These are phyloP conservation scores for Metschnikowia koreensis DNA, from an alignment of 805 yeast species.

Conservation along the genomic window DNA sequence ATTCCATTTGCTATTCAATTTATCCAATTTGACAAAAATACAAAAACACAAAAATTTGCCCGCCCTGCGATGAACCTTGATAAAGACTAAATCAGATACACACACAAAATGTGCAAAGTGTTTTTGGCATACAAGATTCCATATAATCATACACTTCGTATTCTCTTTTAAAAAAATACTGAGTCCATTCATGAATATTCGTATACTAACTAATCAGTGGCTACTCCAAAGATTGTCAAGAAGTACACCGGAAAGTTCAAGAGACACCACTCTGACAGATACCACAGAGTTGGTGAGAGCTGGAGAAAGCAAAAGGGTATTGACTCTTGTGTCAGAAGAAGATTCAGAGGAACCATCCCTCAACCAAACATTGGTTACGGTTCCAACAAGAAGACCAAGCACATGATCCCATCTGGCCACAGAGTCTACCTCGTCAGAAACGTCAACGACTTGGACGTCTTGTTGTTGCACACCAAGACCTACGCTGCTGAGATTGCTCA, in stretches of 20 bases:
- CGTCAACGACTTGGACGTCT: conserved; percentile 89
- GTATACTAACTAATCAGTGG: conserved; percentile 53
- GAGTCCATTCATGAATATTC: not conserved
- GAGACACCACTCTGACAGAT: conserved; percentile 99
- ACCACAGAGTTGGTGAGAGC: conserved; percentile 95
- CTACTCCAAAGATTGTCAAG: conserved; percentile 99
- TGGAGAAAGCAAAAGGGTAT: conserved; percentile 99
- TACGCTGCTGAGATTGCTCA: conserved; percentile 99
- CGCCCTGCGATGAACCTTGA: no score
- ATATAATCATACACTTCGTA: no score
- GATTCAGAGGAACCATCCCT: conserved; percentile 98
- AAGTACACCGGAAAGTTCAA: conserved; percentile 98
- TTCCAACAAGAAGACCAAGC: conserved; percentile 98
- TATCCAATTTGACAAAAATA: no score
- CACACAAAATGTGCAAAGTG: no score
- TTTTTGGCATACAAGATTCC: not conserved
- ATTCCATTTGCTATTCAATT: not conserved
- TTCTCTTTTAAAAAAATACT: no score
- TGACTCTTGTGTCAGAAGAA: conserved; percentile 99
- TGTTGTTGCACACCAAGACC: conserved; percentile 95
- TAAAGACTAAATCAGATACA: no score
- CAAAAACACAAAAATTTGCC: no score
- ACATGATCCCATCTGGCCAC: conserved; percentile 96
- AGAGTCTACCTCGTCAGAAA: conserved; percentile 93
- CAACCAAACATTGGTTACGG: conserved; percentile 99